Evolutionary conservation across 176 grass and related monocot species (phyloP).

Genomic region (Cenchrus fungigraminus): DNA sequence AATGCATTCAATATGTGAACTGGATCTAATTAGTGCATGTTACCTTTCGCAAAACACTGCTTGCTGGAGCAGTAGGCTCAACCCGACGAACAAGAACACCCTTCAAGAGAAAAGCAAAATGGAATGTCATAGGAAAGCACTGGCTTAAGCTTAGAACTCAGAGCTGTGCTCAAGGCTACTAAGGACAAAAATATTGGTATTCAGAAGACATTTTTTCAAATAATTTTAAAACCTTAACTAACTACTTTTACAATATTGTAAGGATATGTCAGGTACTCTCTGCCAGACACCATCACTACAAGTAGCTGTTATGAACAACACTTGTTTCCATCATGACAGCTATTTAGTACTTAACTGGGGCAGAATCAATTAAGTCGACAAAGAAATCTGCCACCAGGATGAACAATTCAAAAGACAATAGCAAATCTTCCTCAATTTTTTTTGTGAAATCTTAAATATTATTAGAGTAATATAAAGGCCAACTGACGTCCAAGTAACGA

Average conservation of each 20-base stretch:
- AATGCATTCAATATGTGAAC: constrained; percentile 23
- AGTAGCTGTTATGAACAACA: background rate
- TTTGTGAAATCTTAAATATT: background rate
- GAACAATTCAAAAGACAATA: background rate
- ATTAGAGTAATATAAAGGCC: background rate
- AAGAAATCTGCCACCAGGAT: background rate
- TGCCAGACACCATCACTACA: constrained; percentile 5
- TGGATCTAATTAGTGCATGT: constrained; percentile 24
- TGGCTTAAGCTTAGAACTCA: constrained; percentile 4
- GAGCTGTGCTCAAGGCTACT: background rate
- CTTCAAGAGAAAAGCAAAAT: constrained; percentile 62
- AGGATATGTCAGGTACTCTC: background rate
- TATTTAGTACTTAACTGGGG: background rate
- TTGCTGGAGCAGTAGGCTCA: constrained; percentile 90
- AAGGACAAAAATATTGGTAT: constrained; percentile 28
- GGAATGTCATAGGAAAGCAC: constrained; percentile 28
- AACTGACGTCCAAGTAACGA: background rate
- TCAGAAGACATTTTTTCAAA: constrained; percentile 1
- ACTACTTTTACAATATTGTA: constrained; percentile 1
- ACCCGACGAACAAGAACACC: constrained; percentile 89
- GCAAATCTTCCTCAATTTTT: background rate
- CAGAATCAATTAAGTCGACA: background rate
- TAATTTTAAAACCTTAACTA: constrained; percentile 28
- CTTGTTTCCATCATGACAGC: background rate
- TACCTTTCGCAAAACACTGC: constrained; percentile 80